Conservation (phyloP, 768 basidiomycete species). For the Trametes coccinea region DNA sequence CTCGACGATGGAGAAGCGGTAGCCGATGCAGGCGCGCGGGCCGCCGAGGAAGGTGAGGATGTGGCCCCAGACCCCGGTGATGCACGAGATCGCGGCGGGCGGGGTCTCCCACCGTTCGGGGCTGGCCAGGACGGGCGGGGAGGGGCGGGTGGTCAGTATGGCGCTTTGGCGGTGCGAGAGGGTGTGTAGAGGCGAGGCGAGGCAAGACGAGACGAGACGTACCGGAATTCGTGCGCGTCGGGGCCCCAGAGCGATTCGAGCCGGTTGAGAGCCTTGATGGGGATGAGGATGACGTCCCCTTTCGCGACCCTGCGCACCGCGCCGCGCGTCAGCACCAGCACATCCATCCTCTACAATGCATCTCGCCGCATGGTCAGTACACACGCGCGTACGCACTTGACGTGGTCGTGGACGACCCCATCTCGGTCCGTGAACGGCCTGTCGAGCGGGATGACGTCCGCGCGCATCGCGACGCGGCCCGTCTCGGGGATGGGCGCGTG, state of each 20-base stretch:
- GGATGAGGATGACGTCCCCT: constrained; percentile 41
- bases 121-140: constrained; percentile 31
- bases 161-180: neutral
- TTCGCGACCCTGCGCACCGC: constrained; percentile 22
- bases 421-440: constrained; percentile 29
- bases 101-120: constrained; percentile 61
- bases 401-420: constrained; percentile 14
- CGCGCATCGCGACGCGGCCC: constrained; percentile 45
- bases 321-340: no score
- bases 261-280: constrained; percentile 54
- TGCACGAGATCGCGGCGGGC: constrained; percentile 43
- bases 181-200: neutral
- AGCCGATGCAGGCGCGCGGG: constrained; percentile 66
- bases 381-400: constrained; percentile 30
- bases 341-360: constrained; percentile 21
- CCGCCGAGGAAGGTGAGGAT: constrained; percentile 65
- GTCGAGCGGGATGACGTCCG: constrained; percentile 54
- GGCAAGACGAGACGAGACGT: constrained; percentile 11
- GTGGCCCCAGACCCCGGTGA: constrained; percentile 66
- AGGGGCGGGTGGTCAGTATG: neutral
- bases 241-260: constrained; percentile 58
- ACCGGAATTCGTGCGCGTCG: constrained; percentile 61
- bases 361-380: constrained; percentile 36
- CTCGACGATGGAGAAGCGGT: constrained; percentile 63
- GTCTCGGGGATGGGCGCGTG: constrained; percentile 52